Evolutionary conservation across 164 flowering plant species (phyloP), one percentile per base, ranked within the genome.

Genomic region (Nymphaea colorata): DNA sequence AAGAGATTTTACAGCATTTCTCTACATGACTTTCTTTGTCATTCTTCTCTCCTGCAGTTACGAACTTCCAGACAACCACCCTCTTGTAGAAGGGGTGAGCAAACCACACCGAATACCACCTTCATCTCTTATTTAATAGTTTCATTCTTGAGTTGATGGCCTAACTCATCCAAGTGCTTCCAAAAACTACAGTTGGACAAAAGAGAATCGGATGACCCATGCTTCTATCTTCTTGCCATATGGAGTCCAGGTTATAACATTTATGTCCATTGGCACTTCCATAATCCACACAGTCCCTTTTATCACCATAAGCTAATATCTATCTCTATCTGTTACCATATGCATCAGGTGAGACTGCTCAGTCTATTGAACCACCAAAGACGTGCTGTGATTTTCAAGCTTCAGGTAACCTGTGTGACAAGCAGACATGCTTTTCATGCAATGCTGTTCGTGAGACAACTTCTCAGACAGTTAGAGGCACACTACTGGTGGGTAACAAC

Each of bases 51-150:
- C 41, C 55, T 87, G 81, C 94, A 95, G 99, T 62, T 95, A 95
- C 66, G 98, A 95, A 78, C 89, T 95, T 70, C 98, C 98, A 75
- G 99, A 95, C 73, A 76, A 84, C 6, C 99, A 95, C 74, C 94
- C 91, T 69, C 97, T 95, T 62, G 69, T 95, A 60, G 57, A 81
- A 69, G 87, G 80, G 84, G 99, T 95, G 51, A 86, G 94, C 77
- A 59, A 55, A 25, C 36, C 1, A 51, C 62, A 60, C 67, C 36
- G 66, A 36, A 61, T 61, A 61, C 42, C n/a, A 61, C 18, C 42
- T 17, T 61, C 25, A 17, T 6, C 16, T 17, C n/a, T 61, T 41
- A 25, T 25, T 25, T 25, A 25, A 25, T 25, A 25, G 36, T 25
- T 25, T 25, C 36, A 25, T 25, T 25, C 36, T 25, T 25, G 36